Evolutionary conservation across 345 rosid genomes (phyloP), one percentile per base, ranked within the genome.

Genomic region (Salix brachista): DNA sequence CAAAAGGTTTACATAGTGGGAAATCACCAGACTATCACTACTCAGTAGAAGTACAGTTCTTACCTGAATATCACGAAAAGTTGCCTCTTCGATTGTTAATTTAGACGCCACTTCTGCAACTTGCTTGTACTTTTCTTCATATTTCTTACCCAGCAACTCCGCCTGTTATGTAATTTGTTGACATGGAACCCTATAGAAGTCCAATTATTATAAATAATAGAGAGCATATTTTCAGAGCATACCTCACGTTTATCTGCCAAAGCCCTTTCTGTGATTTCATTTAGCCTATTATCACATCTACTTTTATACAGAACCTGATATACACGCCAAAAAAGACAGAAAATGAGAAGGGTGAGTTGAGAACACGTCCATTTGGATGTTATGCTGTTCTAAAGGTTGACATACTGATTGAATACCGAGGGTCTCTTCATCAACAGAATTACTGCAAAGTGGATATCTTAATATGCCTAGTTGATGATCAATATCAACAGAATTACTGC

Each of bases 81-180:
- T 91, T 71, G 99, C 98, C 77, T 96, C 99, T 84, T 96, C 96
- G 74, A 96, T 86, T 28, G 99, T 90, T 84, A 96, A 87, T 80
- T 93, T 93, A 80, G 99, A 93, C 65, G 97, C 97, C 82, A 92
- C 79, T 85, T 92, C 98, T 75, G 97, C 92, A 67, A 93, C 98
- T 87, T 96, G 99, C 85, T 90, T 93, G 86, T 96, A 96, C 85
- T 90, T 96, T 85, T 96, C 99, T 85, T 93, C 98, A 82, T 93
- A 93, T 83, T 96, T 96, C 85, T 92, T 96, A 54, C 89, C 93
- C 87, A 92, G 84, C 73, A 82, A 77, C 82, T 92, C 98, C 28
- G 96, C 99, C 99, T 96, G 85, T 73, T 81, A 78, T 39, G 78
- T 77, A 83, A 79, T 79, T 74, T 65, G 67, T 67, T 44, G 72